A percentile compares a stretch with the other conserved stretches of the same genome.
Conservation (phyloP, 768 basidiomycete genomes). For the Calocera cornea region DNA sequence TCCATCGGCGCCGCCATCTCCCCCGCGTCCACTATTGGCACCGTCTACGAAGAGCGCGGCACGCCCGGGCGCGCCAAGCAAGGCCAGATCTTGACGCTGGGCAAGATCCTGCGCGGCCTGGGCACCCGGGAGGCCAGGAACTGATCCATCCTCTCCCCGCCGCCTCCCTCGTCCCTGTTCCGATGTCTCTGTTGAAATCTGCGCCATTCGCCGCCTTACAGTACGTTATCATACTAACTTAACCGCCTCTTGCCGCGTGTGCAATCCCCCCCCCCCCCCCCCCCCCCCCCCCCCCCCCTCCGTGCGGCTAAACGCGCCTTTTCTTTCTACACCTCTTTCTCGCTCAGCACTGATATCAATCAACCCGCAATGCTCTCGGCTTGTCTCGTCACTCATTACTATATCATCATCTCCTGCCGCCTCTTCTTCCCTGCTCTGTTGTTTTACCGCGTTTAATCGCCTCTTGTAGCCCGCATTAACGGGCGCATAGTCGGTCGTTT, state of each 20-base stretch:
- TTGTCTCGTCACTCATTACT: background rate
- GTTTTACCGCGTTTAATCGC: background rate
- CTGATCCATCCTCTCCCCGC: background rate
- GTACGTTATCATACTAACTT: background rate
- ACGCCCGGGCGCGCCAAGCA: background rate
- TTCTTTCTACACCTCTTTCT: no score
- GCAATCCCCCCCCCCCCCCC: no score
- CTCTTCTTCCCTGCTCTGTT: background rate
- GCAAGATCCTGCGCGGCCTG: background rate
- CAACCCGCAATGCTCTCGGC: background rate
- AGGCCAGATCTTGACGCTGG: background rate
- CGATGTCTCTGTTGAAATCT: background rate
- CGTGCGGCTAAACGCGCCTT: background rate
- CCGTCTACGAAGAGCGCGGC: background rate
- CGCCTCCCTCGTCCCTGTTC: background rate
- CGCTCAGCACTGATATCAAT: background rate
- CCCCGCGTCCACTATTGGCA: background rate
- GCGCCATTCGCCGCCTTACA: background rate
- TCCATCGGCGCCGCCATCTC: background rate
- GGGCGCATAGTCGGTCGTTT: slow-evolving; percentile 3
- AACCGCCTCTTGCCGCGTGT: background rate
- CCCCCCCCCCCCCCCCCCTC: background rate
- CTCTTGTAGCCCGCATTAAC: background rate
- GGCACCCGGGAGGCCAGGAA: background rate
- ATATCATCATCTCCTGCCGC: background rate